Base-by-base conservation (phyloP, 2,329 filamentous ascomycete genomes). In the Fusarium incarnatum region DNA sequence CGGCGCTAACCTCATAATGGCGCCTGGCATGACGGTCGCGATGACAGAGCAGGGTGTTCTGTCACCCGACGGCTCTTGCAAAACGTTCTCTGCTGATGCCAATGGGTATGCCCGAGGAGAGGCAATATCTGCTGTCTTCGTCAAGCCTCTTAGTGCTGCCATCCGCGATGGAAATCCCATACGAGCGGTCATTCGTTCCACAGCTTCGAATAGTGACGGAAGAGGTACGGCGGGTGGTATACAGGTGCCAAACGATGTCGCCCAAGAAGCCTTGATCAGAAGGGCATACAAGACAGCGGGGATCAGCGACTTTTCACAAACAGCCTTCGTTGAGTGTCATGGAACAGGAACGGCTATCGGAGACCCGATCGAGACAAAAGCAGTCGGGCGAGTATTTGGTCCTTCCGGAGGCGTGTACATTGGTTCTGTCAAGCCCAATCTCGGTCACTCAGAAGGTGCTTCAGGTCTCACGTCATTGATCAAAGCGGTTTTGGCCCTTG, bases 401-500 rank as follows among this genome's bases (percentile, higher is more conserved):
- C 37, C 45, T 4, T 32, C 55, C 3, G 56, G 55, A 32, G 55
- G 56, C 18, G 56, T 59, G 1, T 18, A 28, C 6, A 59, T 59
- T 3, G 56, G 56, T 0, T 59, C 56, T 13, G 56, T 59, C 1
- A 55, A 59, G 16, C 56, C 56, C 3, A 59, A 59, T 8, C 23
- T 59, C 1, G 56, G 48, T 0, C 56, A 55, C 2, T 59, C 56
- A 2, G 56, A 59, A 15, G 56, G 56, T 8, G 56, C 56, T 15
- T 54, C 56, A 3, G 56, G 56, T 3, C 30, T 59, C 0, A 59
- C 56, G 10, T 44, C 56, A 7, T 2, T 59, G 2, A 54, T 59
- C 8, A 64, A 64, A 12, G 44, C 34, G 0, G 44, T 80, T 1
- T 32, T 81, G 11, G 67, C 76, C 1, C 59, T 82, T 3, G 76